phyloP scores from a whole-genome alignment of 495 filamentous ascomycete species.

The Trichoderma asperelloides region DNA sequence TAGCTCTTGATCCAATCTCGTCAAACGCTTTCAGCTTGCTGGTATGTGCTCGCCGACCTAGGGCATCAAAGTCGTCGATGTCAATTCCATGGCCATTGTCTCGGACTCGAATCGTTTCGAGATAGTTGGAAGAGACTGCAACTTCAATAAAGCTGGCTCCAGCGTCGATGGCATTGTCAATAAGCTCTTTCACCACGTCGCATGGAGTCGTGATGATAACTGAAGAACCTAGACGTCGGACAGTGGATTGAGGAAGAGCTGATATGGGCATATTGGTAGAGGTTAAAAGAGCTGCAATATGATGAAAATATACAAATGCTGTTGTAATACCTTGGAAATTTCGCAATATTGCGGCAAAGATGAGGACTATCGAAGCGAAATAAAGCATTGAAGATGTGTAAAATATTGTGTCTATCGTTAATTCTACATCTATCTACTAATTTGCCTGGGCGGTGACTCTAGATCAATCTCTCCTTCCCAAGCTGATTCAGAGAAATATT shows the following conservation, averaged over 20 bases:
- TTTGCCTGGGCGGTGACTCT: background rate
- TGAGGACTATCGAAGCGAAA: background rate
- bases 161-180: conserved; percentile 89
- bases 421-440: background rate
- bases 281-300: background rate
- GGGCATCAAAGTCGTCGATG: conserved; percentile 54
- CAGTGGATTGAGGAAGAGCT: conserved; percentile 52
- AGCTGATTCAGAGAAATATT: background rate
- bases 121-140: conserved; percentile 62
- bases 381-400: background rate
- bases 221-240: conserved; percentile 61
- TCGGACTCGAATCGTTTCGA: conserved; percentile 79
- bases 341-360: background rate
- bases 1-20: conserved; percentile 59
- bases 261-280: conserved; percentile 24
- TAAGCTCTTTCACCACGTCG: conserved; percentile 77
- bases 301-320: background rate
- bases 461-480: background rate
- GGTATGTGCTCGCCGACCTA: conserved; percentile 66
- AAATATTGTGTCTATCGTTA: background rate
- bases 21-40: conserved; percentile 73
- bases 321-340: background rate
- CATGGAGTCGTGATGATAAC: conserved; percentile 64
- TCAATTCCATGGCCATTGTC: conserved; percentile 85
- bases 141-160: conserved; percentile 63